Percentiles rank a stretch among this genome's conserved stretches.
These are phyloP conservation scores for Penicillium turbatum DNA, from an alignment of 495 filamentous ascomycete species.

Conservation along the genomic window DNA sequence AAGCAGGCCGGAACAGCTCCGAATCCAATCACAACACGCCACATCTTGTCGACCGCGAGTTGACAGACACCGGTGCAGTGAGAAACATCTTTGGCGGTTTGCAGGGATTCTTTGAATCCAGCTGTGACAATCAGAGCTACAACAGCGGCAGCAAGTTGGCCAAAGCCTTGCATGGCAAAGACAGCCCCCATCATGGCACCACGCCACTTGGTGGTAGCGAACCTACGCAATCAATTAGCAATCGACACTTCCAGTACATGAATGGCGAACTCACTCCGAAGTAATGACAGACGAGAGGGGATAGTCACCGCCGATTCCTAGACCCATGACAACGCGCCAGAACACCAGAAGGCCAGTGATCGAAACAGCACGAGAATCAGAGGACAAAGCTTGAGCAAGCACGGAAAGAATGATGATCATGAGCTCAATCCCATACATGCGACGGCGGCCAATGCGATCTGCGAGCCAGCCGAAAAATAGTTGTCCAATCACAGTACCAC, in stretches of 20 bases:
- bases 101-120: conserved; percentile 68
- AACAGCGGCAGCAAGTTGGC: conserved; percentile 67
- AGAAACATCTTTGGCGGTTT: conserved; percentile 40
- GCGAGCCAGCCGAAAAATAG: conserved; percentile 76
- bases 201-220: conserved; percentile 78
- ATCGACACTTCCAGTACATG: background rate
- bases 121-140: conserved; percentile 66
- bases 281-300: conserved; percentile 82
- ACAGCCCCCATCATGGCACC: conserved; percentile 88
- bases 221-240: conserved; percentile 40
- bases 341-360: conserved; percentile 78
- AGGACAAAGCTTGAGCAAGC: conserved; percentile 69
- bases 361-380: conserved; percentile 61
- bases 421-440: conserved; percentile 84
- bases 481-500: conserved; percentile 82
- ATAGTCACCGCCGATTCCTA: conserved; percentile 85
- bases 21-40: conserved; percentile 72
- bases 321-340: conserved; percentile 83
- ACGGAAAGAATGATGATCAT: conserved; percentile 86
- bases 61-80: conserved; percentile 61
- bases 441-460: conserved; percentile 73
- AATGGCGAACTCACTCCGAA: conserved; percentile 55
- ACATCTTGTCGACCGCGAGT: conserved; percentile 80
- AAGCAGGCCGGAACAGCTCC: conserved; percentile 73
- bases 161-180: conserved; percentile 80